Evolutionary conservation across 805 yeast species (phyloP).

Genomic region (Maudiozyma bulderi): DNA sequence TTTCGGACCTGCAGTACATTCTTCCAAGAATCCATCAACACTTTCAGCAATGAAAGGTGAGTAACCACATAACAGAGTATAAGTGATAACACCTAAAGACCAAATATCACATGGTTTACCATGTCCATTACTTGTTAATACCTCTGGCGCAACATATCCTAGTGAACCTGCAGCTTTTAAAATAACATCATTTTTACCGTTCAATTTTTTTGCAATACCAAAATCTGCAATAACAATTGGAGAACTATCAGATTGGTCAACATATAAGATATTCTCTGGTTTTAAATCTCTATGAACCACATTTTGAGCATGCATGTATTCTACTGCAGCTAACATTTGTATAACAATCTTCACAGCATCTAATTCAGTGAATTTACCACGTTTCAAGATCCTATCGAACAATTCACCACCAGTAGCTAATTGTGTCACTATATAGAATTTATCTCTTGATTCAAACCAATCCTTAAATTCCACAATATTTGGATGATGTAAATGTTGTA

Average conservation of each 20-base stretch:
- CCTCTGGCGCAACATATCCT: slow-evolving; percentile 97
- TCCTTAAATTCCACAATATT: slow-evolving; percentile 84
- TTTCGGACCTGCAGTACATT: slow-evolving; percentile 55
- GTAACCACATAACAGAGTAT: slow-evolving; percentile 83
- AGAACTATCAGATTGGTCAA: slow-evolving; percentile 48
- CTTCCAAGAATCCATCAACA: slow-evolving; percentile 69
- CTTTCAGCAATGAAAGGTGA: slow-evolving; percentile 85
- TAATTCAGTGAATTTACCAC: slow-evolving; percentile 79
- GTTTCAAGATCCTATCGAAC: slow-evolving; percentile 72
- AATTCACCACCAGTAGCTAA: slow-evolving; percentile 94
- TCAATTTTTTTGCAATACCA: slow-evolving; percentile 81
- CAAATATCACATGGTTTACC: slow-evolving; percentile 94
- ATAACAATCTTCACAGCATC: slow-evolving; percentile 72
- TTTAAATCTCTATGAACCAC: slow-evolving; percentile 91
- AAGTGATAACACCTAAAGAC: slow-evolving; percentile 90
- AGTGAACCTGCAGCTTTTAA: slow-evolving; percentile 79
- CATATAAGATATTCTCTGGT: slow-evolving; percentile 83
- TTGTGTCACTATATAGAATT: slow-evolving; percentile 88
- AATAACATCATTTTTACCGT: slow-evolving; percentile 48
- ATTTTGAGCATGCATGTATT: slow-evolving; percentile 63
- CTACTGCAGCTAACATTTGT: slow-evolving; percentile 70
- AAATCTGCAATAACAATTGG: slow-evolving; percentile 86
- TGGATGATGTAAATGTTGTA: slow-evolving; percentile 64
- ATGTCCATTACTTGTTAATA: slow-evolving; percentile 71
- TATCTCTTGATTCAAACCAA: slow-evolving; percentile 89